Conservation (phyloP, 495 filamentous ascomycete genomes). For the Penicillium mononematosum region DNA sequence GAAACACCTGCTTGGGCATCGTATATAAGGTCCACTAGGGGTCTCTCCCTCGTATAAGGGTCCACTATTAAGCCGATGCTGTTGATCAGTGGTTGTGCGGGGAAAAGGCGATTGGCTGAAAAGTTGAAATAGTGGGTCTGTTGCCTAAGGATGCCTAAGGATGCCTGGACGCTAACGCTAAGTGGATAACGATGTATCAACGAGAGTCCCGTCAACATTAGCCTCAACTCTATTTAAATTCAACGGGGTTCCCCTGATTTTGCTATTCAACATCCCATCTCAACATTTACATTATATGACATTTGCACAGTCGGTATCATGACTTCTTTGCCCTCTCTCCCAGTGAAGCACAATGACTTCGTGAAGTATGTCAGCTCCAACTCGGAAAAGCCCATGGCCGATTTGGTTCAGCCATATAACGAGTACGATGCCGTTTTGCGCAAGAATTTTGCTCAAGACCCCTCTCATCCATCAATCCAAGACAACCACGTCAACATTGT, state of each 20-base stretch:
- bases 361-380: conserved; percentile 3
- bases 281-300: not conserved
- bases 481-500: conserved; percentile 65
- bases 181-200: not conserved
- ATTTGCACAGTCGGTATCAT: not conserved
- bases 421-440: conserved; percentile 66
- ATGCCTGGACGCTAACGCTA: conserved; percentile 2
- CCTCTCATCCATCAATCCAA: conserved; percentile 54
- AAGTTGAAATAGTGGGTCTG: not conserved
- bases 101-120: not conserved
- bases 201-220: not conserved
- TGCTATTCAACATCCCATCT: not conserved
- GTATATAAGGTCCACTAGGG: too few relatives aligned
- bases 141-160: conserved; percentile 7
- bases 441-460: conserved; percentile 69
- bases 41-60: too few relatives aligned
- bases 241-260: not conserved
- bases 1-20: too few relatives aligned
- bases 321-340: not conserved
- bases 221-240: not conserved
- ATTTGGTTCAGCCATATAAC: conserved; percentile 67
- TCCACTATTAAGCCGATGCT: too few relatives aligned
- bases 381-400: conserved; percentile 37
- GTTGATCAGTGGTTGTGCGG: not conserved
- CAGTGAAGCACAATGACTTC: conserved; percentile 5